Percentiles rank a stretch among this genome's conserved stretches.
Evolutionary conservation across 257 asterid genomes (phyloP).

Genomic region (Dorcoceras hygrometricum): DNA sequence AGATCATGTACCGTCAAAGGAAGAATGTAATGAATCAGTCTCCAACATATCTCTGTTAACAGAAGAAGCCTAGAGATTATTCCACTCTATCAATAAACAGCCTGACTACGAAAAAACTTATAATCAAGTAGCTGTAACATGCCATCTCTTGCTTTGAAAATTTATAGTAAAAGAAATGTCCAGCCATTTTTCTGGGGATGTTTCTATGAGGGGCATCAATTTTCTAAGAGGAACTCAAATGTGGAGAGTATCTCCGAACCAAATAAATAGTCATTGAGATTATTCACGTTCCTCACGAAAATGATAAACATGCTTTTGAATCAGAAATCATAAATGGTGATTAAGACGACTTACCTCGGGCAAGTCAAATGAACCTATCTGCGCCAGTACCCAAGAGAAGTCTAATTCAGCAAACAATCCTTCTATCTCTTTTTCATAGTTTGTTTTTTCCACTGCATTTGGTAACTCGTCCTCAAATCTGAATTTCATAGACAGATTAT

Average conservation of each 20-base stretch:
- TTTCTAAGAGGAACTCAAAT: background rate
- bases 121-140: background rate
- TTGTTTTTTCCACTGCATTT: constrained; percentile 34
- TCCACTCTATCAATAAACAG: background rate
- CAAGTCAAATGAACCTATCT: constrained; percentile 12
- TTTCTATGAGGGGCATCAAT: background rate
- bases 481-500: constrained; percentile 37
- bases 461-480: constrained; percentile 45
- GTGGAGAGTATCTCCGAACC: background rate
- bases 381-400: background rate
- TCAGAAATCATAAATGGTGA: background rate
- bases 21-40: background rate
- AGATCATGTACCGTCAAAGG: background rate
- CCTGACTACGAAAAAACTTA: background rate
- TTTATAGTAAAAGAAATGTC: background rate
- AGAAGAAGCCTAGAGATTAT: constrained; percentile 11
- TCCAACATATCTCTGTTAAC: background rate
- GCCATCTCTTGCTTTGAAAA: constrained; percentile 5
- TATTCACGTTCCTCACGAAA: background rate
- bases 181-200: no score
- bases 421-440: constrained; percentile 32
- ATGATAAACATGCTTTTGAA: background rate
- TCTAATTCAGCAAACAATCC: constrained; percentile 32
- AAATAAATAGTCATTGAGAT: background rate
- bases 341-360: constrained; percentile 27